Evolutionary conservation across 768 basidiomycete species (phyloP).

Genomic region (Cystoderma amianthinum): DNA sequence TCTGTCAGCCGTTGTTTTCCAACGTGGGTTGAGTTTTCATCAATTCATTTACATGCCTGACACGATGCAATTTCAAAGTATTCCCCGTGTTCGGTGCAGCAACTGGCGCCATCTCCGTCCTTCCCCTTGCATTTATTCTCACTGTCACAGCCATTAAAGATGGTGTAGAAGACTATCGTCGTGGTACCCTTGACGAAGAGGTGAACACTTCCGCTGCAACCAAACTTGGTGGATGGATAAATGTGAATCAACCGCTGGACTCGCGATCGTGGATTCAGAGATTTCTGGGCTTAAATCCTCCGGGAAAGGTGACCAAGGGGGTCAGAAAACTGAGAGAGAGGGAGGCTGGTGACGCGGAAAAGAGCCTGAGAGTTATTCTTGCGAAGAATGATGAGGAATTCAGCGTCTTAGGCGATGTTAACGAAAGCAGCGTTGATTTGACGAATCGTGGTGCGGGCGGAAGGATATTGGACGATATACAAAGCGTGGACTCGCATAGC

Average conservation of each 20-base stretch:
- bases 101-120: slow-evolving; percentile 69
- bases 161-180: slow-evolving; percentile 93
- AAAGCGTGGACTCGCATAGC: slow-evolving; percentile 57
- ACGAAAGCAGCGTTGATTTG: slow-evolving; percentile 36
- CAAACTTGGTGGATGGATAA: slow-evolving; percentile 78
- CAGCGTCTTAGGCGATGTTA: slow-evolving; percentile 28
- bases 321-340: slow-evolving; percentile 78
- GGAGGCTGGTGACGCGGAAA: slow-evolving; percentile 58
- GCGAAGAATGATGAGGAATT: slow-evolving; percentile 40
- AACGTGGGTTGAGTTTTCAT: slow-evolving; percentile 38
- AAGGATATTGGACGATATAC: slow-evolving; percentile 58
- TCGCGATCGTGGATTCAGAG: slow-evolving; percentile 70
- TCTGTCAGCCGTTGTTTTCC: slow-evolving; percentile 71
- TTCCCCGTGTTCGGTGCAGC: slow-evolving; percentile 91
- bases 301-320: slow-evolving; percentile 77
- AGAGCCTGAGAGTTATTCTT: slow-evolving; percentile 58
- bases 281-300: slow-evolving; percentile 61
- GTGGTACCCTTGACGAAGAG: slow-evolving; percentile 80
- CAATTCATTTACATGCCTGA: not conserved
- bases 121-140: slow-evolving; percentile 86
- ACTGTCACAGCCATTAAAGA: slow-evolving; percentile 91
- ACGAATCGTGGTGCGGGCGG: slow-evolving; percentile 35
- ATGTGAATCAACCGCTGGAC: slow-evolving; percentile 82
- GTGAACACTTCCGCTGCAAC: slow-evolving; percentile 95
- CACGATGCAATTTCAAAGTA: slow-evolving; percentile 33